Conservation (phyloP, 208 protist genomes). For the Leishmania guyanensis region DNA sequence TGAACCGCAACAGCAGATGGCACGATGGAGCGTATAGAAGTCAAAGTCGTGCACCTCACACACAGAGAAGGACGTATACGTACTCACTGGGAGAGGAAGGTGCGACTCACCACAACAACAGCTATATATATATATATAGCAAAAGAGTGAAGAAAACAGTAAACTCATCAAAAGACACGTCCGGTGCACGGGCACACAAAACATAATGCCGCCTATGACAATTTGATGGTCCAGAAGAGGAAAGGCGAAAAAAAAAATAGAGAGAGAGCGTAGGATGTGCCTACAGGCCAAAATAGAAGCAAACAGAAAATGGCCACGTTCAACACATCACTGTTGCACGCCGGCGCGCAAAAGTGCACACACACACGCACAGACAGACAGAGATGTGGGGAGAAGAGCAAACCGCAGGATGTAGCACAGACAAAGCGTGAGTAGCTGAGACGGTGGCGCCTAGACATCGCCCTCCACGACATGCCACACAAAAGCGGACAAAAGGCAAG, state of each 20-base stretch:
- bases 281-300: not conserved
- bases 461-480: not conserved
- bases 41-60: not conserved
- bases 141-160: not conserved
- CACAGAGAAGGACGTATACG: not conserved
- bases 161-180: not conserved
- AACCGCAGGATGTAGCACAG: not conserved
- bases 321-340: not conserved
- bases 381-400: not conserved
- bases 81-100: not conserved
- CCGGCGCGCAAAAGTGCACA: not conserved
- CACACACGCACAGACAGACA: not conserved
- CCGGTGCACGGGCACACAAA: not conserved
- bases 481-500: not conserved
- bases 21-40: not conserved
- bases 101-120: too few species aligned
- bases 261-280: not conserved
- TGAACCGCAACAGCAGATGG: not conserved
- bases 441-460: not conserved
- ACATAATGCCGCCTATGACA: not conserved
- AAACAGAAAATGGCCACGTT: not conserved
- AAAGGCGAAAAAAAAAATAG: not conserved
- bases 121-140: not conserved
- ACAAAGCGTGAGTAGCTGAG: not conserved
- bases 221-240: not conserved